phyloP scores from a whole-genome alignment of 2,329 filamentous ascomycete species.

The Neofusicoccum parvum region DNA sequence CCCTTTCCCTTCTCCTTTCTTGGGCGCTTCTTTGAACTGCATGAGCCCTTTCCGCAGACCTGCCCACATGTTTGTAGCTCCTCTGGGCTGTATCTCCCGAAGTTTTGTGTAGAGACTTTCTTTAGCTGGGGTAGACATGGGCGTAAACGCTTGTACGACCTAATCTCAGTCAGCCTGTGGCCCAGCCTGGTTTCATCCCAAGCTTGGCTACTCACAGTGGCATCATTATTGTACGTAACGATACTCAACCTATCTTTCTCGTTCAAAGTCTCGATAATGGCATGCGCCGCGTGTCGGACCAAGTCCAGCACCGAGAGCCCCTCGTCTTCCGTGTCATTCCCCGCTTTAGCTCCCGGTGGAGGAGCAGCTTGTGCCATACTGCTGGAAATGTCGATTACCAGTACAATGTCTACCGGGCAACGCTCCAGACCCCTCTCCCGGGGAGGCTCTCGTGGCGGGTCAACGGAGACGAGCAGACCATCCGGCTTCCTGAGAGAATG shows the following conservation, averaged over 20 bases:
- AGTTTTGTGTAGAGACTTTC: slow-evolving; percentile 46
- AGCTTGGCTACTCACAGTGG: slow-evolving; percentile 31
- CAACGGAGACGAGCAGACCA: slow-evolving; percentile 51
- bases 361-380: slow-evolving; percentile 57
- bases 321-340: slow-evolving; percentile 43
- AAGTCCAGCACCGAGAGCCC: slow-evolving; percentile 61
- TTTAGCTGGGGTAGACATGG: slow-evolving; percentile 45
- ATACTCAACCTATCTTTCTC: slow-evolving; percentile 60
- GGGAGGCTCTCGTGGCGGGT: slow-evolving; percentile 45
- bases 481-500: slow-evolving; percentile 27
- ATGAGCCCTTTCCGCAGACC: slow-evolving; percentile 52
- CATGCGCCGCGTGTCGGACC: slow-evolving; percentile 61
- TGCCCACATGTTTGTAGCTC: slow-evolving; percentile 60
- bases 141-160: background rate
- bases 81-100: slow-evolving; percentile 41
- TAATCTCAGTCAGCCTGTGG: too few species aligned
- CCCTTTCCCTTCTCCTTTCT: slow-evolving; percentile 23
- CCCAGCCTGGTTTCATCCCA: too few species aligned
- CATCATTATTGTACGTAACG: slow-evolving; percentile 54
- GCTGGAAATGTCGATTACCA: slow-evolving; percentile 63
- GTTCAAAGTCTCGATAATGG: slow-evolving; percentile 60
- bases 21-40: background rate
- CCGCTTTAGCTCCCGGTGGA: slow-evolving; percentile 41
- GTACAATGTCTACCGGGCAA: slow-evolving; percentile 61
- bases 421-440: slow-evolving; percentile 25